A percentile compares a stretch with the other conserved stretches of the same genome.
Conservation (phyloP, 805 yeast genomes). For the Nakazawaea molendinolei region DNA sequence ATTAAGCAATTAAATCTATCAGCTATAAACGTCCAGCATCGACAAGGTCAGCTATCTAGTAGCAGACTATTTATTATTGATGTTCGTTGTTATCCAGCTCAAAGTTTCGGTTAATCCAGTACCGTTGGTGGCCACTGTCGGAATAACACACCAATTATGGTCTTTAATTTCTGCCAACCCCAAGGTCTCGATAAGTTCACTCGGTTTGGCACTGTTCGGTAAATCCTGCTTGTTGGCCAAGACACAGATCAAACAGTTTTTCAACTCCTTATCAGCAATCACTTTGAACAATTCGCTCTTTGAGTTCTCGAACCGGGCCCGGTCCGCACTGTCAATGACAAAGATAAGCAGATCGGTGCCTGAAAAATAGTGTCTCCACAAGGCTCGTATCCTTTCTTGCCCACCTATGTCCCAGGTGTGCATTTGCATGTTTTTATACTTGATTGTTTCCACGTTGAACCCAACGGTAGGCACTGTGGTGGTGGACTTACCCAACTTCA, state of each 20-base stretch:
- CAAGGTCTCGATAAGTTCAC: slow-evolving; percentile 69
- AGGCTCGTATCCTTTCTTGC: slow-evolving; percentile 83
- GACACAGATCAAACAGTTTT: slow-evolving; percentile 70
- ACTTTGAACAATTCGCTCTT: slow-evolving; percentile 72
- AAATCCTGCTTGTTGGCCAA: slow-evolving; percentile 88
- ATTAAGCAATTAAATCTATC: too few relatives aligned
- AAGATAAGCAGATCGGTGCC: slow-evolving; percentile 89
- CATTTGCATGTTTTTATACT: slow-evolving; percentile 73
- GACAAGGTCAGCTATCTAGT: too few relatives aligned
- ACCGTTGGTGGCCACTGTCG: slow-evolving; percentile 84
- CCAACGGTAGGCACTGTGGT: slow-evolving; percentile 92
- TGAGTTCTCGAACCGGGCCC: slow-evolving; percentile 66
- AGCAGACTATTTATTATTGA: slow-evolving; percentile 24
- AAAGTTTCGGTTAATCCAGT: slow-evolving; percentile 85
- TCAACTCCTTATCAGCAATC: slow-evolving; percentile 77
- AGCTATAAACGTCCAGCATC: too few relatives aligned
- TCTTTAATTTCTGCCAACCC: slow-evolving; percentile 53
- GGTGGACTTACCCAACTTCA: slow-evolving; percentile 67
- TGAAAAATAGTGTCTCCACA: slow-evolving; percentile 94
- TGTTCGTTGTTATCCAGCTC: slow-evolving; percentile 75
- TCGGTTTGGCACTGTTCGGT: slow-evolving; percentile 65
- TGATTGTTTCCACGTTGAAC: slow-evolving; percentile 84
- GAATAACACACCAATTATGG: slow-evolving; percentile 87
- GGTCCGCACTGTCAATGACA: slow-evolving; percentile 81
- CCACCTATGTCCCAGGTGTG: slow-evolving; percentile 97